Evolutionary conservation across 805 yeast genomes (phyloP).

Genomic region (Metschnikowia reukaufii): DNA sequence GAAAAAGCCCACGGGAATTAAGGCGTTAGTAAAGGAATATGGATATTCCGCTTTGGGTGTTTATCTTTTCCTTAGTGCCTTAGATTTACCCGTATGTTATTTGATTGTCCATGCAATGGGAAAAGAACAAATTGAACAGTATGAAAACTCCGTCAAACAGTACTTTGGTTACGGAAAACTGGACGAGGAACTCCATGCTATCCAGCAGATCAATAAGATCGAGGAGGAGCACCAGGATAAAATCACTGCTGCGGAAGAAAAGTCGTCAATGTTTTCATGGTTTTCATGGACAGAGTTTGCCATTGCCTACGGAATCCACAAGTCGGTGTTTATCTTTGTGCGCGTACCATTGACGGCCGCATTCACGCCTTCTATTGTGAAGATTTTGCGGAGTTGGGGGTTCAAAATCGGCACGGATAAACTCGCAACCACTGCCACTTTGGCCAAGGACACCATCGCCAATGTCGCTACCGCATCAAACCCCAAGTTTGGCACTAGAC

Average conservation of each 20-base stretch:
- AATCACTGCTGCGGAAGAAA: constrained; percentile 20
- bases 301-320: constrained; percentile 91
- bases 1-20: constrained; percentile 48
- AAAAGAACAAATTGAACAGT: constrained; percentile 70
- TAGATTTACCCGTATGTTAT: constrained; percentile 85
- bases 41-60: constrained; percentile 92
- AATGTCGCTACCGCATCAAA: constrained; percentile 46
- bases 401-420: constrained; percentile 65
- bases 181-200: constrained; percentile 41
- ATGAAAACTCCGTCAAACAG: constrained; percentile 60
- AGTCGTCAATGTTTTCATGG: constrained; percentile 28
- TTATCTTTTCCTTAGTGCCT: constrained; percentile 65
- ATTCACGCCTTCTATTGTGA: constrained; percentile 78
- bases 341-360: constrained; percentile 92
- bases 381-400: constrained; percentile 68
- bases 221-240: constrained; percentile 27
- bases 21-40: constrained; percentile 74
- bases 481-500: constrained; percentile 53
- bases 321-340: constrained; percentile 69
- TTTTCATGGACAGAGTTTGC: constrained; percentile 77
- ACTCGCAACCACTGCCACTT: constrained; percentile 40
- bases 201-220: constrained; percentile 36
- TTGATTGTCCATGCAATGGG: constrained; percentile 83
- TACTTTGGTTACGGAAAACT: constrained; percentile 60
- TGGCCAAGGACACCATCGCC: constrained; percentile 16